Evolutionary conservation across 2,329 filamentous ascomycete species (phyloP).

Genomic region (Cladosporium cucumerinum): DNA sequence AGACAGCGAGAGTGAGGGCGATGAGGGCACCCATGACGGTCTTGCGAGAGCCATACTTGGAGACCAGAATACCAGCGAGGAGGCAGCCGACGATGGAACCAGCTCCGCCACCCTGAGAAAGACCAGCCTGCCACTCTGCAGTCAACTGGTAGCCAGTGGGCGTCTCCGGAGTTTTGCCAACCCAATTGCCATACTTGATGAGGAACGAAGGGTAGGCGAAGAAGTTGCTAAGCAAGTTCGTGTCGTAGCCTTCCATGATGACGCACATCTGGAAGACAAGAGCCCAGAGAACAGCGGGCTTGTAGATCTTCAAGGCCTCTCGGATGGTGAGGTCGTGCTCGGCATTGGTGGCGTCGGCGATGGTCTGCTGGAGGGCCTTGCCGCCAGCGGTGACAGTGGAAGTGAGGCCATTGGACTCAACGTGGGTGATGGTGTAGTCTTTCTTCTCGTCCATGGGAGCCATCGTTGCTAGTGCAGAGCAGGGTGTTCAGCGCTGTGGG

Average conservation of each 20-base stretch:
- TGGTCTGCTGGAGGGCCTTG: constrained; percentile 15
- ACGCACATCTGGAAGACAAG: constrained; percentile 34
- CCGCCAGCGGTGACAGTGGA: constrained; percentile 3
- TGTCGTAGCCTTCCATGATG: constrained; percentile 44
- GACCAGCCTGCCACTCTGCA: constrained; percentile 55
- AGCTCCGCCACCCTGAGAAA: constrained; percentile 53
- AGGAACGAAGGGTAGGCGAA: constrained; percentile 35
- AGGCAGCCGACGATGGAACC: constrained; percentile 61
- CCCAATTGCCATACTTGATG: constrained; percentile 38
- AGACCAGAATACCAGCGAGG: constrained; percentile 63
- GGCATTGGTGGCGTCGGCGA: constrained; percentile 25
- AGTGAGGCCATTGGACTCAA: constrained; percentile 14
- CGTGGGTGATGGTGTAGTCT: constrained; percentile 8
- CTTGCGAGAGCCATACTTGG: constrained; percentile 41
- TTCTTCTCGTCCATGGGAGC: constrained; percentile 13
- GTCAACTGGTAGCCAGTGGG: constrained; percentile 44
- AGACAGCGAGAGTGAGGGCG: constrained; percentile 54
- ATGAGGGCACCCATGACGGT: constrained; percentile 59
- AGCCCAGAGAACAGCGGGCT: constrained; percentile 33
- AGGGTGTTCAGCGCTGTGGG: not conserved
- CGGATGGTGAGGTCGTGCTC: constrained; percentile 23
- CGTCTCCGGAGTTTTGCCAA: constrained; percentile 4
- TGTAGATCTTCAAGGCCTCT: constrained; percentile 39
- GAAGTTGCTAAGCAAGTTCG: constrained; percentile 35
- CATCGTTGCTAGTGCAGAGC: not conserved